Evolutionary conservation across 192 early-diverging fungal genomes (phyloP), one percentile per base, ranked within the genome.

Genomic region (Bifiguratus adelaidae): DNA sequence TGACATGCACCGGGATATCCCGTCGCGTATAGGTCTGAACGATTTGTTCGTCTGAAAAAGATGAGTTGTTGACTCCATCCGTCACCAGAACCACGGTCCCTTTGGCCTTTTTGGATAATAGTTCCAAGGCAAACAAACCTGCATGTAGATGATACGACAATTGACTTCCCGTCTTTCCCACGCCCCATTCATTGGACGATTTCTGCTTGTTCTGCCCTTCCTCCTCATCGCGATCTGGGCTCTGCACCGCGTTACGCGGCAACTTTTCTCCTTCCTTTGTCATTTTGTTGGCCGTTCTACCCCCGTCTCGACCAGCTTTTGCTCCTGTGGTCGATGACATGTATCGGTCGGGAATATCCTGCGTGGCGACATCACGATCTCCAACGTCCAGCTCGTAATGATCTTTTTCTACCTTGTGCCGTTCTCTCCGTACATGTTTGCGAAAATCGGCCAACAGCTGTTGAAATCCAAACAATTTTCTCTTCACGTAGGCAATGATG

Each of bases 51-150:
- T 72, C 73, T 32, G 73, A 68, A 0, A 76, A 55, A 53, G 81
- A 85, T 7, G 84, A 86, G 42, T 83, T 80, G 25, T 83, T 70
- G 18, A 86, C 80, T 41, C 84, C 85, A 48, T 89, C 86, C 0
- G 82, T 83, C 23, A 89, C 55, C 12, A 78, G 52, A 2, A 83
- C 71, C 34, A 89, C 58, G 1, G 70, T 63, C 4, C 67, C 65
- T 0, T 58, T 51, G 11, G 67, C 76, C 11, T 60, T 36, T 9
- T 55, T 41, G 7, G 73, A 68, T 41, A 68, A 50, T 38, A 78
- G 45, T 2, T 52, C 51, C 21, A 71, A 29, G 7, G 73, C 67
- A 50, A 75, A 71, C 49, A 70, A 50, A 16, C 76, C 76, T 44
- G 76, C 76, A 50, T 71, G 64, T 23, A 78, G 44, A 34, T 67